phyloP scores from a whole-genome alignment of 352 stramenopile species.

The Phytophthora idaei region DNA sequence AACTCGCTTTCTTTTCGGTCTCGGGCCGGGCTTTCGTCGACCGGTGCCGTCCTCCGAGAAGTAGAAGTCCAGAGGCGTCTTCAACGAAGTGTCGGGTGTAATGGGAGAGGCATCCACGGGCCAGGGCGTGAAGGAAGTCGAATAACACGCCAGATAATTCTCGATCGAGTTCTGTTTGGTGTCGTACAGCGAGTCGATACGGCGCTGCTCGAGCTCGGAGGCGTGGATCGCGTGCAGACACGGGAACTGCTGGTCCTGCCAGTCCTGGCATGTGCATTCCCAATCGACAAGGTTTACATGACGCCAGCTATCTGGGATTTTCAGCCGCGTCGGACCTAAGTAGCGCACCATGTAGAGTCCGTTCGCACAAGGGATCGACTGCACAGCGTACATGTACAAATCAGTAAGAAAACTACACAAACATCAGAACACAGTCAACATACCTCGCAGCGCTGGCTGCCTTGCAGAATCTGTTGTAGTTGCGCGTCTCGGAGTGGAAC shows the following conservation, averaged over 20 bases:
- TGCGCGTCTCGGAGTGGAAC: constrained; percentile 67
- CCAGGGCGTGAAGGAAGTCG: constrained; percentile 64
- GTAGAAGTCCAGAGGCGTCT: constrained; percentile 72
- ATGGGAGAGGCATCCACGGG: constrained; percentile 60
- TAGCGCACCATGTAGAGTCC: constrained; percentile 83
- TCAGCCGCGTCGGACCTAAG: constrained; percentile 53
- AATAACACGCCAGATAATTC: constrained; percentile 66
- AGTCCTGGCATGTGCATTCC: constrained; percentile 84
- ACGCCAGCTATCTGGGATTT: constrained; percentile 74
- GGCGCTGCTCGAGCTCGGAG: constrained; percentile 68
- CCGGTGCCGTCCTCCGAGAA: constrained; percentile 56
- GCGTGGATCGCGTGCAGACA: constrained; percentile 81
- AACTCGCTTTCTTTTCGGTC: constrained; percentile 44
- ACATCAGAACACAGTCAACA: constrained; percentile 10
- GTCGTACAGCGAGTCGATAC: constrained; percentile 79
- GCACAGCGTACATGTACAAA: constrained; percentile 2
- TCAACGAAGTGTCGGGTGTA: constrained; percentile 46
- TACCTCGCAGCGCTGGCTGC: constrained; percentile 82
- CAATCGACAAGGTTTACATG: constrained; percentile 78
- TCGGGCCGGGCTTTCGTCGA: constrained; percentile 68
- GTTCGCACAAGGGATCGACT: constrained; percentile 84
- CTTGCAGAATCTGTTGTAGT: constrained; percentile 71
- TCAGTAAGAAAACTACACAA: constrained; percentile 11
- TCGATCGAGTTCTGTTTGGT: constrained; percentile 72
- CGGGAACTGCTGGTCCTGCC: constrained; percentile 79